These are phyloP conservation scores for Chionographis japonica DNA, from an alignment of 106 monocot species.

Conservation along the genomic window DNA sequence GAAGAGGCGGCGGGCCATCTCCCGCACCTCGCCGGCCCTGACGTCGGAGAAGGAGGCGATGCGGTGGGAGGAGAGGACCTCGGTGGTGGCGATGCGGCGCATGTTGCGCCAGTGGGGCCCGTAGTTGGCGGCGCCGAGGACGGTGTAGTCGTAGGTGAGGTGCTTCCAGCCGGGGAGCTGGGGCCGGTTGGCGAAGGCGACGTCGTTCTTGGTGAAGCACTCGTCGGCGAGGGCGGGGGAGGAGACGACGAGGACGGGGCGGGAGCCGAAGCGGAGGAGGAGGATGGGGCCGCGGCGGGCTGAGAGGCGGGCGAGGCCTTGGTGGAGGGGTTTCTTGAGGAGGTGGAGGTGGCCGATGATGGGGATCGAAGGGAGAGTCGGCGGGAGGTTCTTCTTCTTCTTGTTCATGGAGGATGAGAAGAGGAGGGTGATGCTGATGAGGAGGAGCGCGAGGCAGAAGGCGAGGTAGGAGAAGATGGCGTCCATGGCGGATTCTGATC, in stretches of 20 bases:
- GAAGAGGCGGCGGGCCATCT: conserved; percentile 6
- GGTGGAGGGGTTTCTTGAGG: conserved; percentile 25
- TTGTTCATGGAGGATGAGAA: background rate
- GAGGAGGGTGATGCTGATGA: background rate
- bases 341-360: conserved; percentile 17
- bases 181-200: conserved; percentile 28
- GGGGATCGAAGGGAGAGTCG: conserved; percentile 7
- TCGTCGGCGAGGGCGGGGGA: conserved; percentile 14
- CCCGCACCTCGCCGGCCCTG: conserved; percentile 8
- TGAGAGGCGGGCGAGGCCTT: conserved; percentile 15
- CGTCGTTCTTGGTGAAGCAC: conserved; percentile 19
- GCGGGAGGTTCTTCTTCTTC: background rate
- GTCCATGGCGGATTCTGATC: too few relatives aligned
- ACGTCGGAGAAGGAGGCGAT: conserved; percentile 7
- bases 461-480: too few relatives aligned
- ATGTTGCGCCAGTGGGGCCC: conserved; percentile 33
- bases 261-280: conserved; percentile 22
- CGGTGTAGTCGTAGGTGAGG: conserved; percentile 14
- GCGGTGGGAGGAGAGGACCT: conserved; percentile 16
- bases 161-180: conserved; percentile 1
- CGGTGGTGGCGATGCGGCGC: conserved; percentile 21
- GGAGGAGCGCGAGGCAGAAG: too few relatives aligned
- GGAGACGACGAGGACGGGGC: conserved; percentile 22
- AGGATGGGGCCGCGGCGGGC: conserved; percentile 15
- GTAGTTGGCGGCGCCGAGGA: conserved; percentile 14